These are phyloP conservation scores for Chrysoporthe deuterocubensis DNA, from an alignment of 2,329 filamentous ascomycete genomes.

Conservation along the genomic window DNA sequence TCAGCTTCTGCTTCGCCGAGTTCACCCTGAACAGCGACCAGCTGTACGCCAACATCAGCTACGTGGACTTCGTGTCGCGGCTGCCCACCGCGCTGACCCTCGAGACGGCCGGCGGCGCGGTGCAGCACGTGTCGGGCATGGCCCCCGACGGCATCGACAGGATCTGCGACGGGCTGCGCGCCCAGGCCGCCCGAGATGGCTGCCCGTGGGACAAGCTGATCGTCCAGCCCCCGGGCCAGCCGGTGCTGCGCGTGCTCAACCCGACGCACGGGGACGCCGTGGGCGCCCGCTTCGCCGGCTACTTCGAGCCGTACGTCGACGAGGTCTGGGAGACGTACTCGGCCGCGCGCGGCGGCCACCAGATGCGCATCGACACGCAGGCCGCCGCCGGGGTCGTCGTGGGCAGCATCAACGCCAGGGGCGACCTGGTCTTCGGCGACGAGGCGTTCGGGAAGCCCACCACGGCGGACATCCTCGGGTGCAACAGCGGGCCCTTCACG, in stretches of 20 bases:
- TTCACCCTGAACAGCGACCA: constrained; percentile 62
- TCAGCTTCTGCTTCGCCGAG: constrained; percentile 62
- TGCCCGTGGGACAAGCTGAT: constrained; percentile 65
- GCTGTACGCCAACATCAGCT: constrained; percentile 67
- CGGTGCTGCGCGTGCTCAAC: constrained; percentile 46
- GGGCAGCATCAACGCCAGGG: constrained; percentile 50
- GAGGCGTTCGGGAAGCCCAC: constrained; percentile 59
- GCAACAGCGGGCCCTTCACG: constrained; percentile 65
- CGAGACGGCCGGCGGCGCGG: constrained; percentile 44
- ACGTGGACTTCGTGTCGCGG: constrained; percentile 67
- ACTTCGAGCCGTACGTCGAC: constrained; percentile 49
- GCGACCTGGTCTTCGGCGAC: constrained; percentile 42
- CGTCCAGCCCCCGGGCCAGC: constrained; percentile 37
- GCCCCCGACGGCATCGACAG: constrained; percentile 57
- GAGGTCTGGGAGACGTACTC: constrained; percentile 46
- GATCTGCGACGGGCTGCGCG: constrained; percentile 57
- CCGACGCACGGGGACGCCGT: constrained; percentile 50
- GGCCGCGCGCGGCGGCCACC: constrained; percentile 31
- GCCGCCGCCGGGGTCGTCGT: constrained; percentile 57
- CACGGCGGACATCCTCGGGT: constrained; percentile 68
- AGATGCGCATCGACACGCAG: constrained; percentile 68
- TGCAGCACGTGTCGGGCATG: constrained; percentile 62
- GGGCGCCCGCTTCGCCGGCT: constrained; percentile 48
- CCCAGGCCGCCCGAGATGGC: constrained; percentile 60
- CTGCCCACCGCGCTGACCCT: constrained; percentile 59